Percentiles rank a stretch among this genome's conserved stretches.
phyloP scores from a whole-genome alignment of 225 moss, liverwort and hornwort species.

The Antitrichia curtipendula region DNA sequence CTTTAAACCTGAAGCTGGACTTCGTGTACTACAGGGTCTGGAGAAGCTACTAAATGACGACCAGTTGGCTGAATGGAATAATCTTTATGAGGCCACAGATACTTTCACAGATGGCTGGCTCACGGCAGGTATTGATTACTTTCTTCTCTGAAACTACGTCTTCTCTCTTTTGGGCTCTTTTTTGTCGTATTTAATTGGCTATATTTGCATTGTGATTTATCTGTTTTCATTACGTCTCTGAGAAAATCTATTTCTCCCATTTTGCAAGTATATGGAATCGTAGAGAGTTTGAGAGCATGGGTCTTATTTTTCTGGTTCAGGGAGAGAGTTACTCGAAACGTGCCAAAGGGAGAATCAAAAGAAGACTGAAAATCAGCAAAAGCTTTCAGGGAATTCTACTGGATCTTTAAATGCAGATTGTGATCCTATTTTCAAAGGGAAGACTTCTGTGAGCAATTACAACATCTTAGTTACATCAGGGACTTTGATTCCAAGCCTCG shows the following conservation, averaged over 20 bases:
- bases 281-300: not conserved
- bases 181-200: not conserved
- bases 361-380: not conserved
- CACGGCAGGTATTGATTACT: conserved; percentile 13
- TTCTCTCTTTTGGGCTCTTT: not conserved
- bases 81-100: conserved; percentile 38
- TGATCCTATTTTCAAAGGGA: conserved; percentile 1
- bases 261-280: not conserved
- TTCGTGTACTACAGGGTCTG: conserved; percentile 13
- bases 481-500: conserved; percentile 36
- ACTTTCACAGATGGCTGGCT: conserved; percentile 40
- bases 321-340: conserved; percentile 15
- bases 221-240: not conserved
- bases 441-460: conserved; percentile 7
- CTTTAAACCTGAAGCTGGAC: not conserved
- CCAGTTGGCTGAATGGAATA: conserved; percentile 23
- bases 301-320: not conserved
- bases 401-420: not conserved
- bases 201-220: not conserved
- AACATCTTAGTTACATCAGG: conserved; percentile 39
- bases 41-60: conserved; percentile 20
- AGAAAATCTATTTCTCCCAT: not conserved
- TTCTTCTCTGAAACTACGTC: not conserved
- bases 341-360: conserved; percentile 1
- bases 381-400: not conserved